phyloP scores from a whole-genome alignment of 305 asterid species.

The Vinca major region DNA sequence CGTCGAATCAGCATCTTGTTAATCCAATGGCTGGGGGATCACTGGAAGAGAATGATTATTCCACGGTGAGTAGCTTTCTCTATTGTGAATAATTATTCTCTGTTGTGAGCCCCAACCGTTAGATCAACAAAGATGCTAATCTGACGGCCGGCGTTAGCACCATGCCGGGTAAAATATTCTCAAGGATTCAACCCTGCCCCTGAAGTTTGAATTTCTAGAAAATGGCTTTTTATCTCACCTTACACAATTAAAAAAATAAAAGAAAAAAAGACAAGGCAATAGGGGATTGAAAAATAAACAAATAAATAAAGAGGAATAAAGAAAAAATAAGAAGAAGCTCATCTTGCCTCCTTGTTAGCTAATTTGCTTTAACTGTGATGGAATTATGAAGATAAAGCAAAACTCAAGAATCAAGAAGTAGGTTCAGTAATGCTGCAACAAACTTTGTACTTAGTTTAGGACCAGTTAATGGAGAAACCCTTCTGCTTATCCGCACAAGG shows the following conservation, averaged over 20 bases:
- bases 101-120: too few relatives aligned
- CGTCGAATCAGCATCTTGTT: too few relatives aligned
- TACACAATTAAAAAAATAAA: background rate
- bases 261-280: background rate
- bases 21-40: too few relatives aligned
- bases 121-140: too few relatives aligned
- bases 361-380: background rate
- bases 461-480: background rate
- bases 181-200: slow-evolving; percentile 3
- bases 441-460: background rate
- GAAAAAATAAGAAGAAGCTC: background rate
- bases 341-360: background rate
- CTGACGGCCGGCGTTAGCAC: too few relatives aligned
- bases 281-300: background rate
- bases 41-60: too few relatives aligned
- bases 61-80: too few relatives aligned
- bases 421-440: background rate
- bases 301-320: too few relatives aligned
- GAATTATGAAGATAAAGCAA: background rate
- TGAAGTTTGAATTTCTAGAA: background rate
- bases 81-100: too few relatives aligned
- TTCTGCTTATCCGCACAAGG: background rate
- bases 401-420: background rate
- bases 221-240: background rate
- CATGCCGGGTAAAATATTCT: too few relatives aligned